phyloP scores from a whole-genome alignment of 495 filamentous ascomycete genomes.

The Pseudevernia furfuracea region DNA sequence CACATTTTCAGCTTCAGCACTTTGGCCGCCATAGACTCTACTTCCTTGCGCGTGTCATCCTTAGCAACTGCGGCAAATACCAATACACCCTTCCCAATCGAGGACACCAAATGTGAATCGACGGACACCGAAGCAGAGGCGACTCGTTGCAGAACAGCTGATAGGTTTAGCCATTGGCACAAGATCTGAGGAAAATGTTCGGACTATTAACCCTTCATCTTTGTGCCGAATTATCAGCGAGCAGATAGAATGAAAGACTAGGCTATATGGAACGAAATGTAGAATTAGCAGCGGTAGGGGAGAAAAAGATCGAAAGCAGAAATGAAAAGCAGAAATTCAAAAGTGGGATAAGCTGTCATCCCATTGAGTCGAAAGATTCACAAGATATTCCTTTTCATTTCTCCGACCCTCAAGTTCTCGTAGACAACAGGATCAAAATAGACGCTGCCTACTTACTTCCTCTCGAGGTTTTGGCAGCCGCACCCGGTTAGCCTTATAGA shows the following conservation, averaged over 20 bases:
- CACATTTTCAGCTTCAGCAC: conserved; percentile 84
- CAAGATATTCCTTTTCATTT: too few relatives aligned
- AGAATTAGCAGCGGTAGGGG: background rate
- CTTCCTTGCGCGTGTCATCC: conserved; percentile 84
- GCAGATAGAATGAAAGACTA: background rate
- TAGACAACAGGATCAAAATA: background rate
- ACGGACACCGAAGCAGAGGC: conserved; percentile 97
- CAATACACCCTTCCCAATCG: conserved; percentile 81
- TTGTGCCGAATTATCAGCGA: background rate
- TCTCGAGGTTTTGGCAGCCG: background rate
- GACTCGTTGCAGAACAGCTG: conserved; percentile 91
- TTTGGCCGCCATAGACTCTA: conserved; percentile 72
- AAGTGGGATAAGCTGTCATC: background rate
- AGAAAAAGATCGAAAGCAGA: background rate
- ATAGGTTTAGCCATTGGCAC: conserved; percentile 13
- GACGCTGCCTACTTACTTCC: background rate
- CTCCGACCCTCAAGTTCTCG: background rate
- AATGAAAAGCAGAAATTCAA: background rate
- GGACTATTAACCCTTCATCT: conserved; percentile 45
- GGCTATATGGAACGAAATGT: background rate
- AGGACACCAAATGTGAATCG: conserved; percentile 81
- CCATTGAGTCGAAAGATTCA: background rate
- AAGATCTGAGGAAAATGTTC: background rate
- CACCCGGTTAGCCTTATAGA: conserved; percentile 12
- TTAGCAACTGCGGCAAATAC: conserved; percentile 88